phyloP scores from a whole-genome alignment of 495 filamentous ascomycete species.

The Aspergillus bridgeri region DNA sequence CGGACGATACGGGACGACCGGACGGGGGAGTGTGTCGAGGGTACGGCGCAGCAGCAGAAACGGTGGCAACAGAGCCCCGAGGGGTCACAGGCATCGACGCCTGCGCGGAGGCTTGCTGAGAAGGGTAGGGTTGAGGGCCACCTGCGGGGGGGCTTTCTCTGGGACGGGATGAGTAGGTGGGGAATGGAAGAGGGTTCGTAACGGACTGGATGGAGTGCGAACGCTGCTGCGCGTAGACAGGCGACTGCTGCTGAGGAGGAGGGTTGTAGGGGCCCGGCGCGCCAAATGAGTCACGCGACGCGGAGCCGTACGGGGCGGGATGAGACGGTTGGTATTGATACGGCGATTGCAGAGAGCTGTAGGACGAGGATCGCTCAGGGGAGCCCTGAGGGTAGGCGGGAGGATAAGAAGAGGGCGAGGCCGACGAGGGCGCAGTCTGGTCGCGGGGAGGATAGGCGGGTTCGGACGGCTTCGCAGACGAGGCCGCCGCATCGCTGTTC shows the following conservation, averaged over 20 bases:
- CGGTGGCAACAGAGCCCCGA: slow-evolving; percentile 35
- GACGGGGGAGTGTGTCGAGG: slow-evolving; percentile 35
- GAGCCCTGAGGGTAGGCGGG: slow-evolving; percentile 40
- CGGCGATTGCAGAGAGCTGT: slow-evolving; percentile 42
- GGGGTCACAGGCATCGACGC: slow-evolving; percentile 47
- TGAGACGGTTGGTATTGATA: slow-evolving; percentile 40
- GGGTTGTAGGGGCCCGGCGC: slow-evolving; percentile 32
- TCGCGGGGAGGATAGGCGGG: slow-evolving; percentile 28
- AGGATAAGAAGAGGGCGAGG: slow-evolving; percentile 39
- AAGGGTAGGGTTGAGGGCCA: slow-evolving; percentile 31
- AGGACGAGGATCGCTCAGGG: slow-evolving; percentile 40
- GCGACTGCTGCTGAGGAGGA: slow-evolving; percentile 34
- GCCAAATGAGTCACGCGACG: slow-evolving; percentile 35
- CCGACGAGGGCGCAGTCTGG: slow-evolving; percentile 24
- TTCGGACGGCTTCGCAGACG: slow-evolving; percentile 27
- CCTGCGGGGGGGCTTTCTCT: slow-evolving; percentile 43
- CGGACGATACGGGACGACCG: slow-evolving; percentile 27
- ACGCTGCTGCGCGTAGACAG: slow-evolving; percentile 42
- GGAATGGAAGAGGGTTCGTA: slow-evolving; percentile 35
- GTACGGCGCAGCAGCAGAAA: slow-evolving; percentile 22
- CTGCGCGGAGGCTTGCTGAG: slow-evolving; percentile 42
- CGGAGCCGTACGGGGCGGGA: slow-evolving; percentile 32
- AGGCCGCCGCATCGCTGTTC: slow-evolving; percentile 44
- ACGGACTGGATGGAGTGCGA: slow-evolving; percentile 49
- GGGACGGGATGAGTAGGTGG: slow-evolving; percentile 33